A percentile compares a stretch with the other conserved stretches of the same genome.
phyloP scores from a whole-genome alignment of 768 basidiomycete species.

The Termitomyces eurrhizus region DNA sequence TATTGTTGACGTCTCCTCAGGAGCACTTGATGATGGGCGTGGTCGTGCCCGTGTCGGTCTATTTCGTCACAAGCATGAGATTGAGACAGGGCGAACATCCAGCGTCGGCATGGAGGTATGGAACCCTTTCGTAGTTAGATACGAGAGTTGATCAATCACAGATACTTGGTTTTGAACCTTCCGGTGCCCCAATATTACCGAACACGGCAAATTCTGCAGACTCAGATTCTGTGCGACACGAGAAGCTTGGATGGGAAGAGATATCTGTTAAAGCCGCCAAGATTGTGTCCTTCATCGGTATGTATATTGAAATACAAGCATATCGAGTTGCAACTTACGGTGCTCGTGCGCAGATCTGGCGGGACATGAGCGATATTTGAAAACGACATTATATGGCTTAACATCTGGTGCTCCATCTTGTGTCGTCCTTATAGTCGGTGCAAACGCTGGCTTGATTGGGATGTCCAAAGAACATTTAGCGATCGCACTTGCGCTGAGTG shows the following conservation, averaged over 20 bases:
- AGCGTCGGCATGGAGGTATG: conserved; percentile 94
- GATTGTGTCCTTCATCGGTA: conserved; percentile 90
- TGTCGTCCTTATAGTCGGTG: conserved; percentile 91
- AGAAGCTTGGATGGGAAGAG: conserved; percentile 95
- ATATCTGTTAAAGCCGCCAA: conserved; percentile 87
- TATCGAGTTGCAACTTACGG: neutral
- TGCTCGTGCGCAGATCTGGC: conserved; percentile 64
- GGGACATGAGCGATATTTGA: conserved; percentile 90
- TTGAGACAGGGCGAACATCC: conserved; percentile 93
- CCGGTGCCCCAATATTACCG: conserved; percentile 78
- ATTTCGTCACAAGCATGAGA: conserved; percentile 96
- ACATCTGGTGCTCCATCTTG: conserved; percentile 93
- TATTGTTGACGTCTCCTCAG: conserved; percentile 31
- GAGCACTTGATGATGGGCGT: conserved; percentile 76
- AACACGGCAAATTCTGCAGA: conserved; percentile 52
- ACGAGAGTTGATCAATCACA: conserved; percentile 23
- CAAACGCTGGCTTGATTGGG: conserved; percentile 86
- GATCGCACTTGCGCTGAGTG: conserved; percentile 87
- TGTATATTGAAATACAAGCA: conserved; percentile 28
- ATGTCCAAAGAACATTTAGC: conserved; percentile 98
- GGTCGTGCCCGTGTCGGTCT: conserved; percentile 82
- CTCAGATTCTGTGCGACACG: conserved; percentile 63
- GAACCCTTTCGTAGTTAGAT: neutral
- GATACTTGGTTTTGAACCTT: conserved; percentile 86
- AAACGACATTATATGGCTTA: conserved; percentile 92